A percentile compares a stretch with the other conserved stretches of the same genome.
phyloP scores from a whole-genome alignment of 306 rosid species.

The Quercus glauca region DNA sequence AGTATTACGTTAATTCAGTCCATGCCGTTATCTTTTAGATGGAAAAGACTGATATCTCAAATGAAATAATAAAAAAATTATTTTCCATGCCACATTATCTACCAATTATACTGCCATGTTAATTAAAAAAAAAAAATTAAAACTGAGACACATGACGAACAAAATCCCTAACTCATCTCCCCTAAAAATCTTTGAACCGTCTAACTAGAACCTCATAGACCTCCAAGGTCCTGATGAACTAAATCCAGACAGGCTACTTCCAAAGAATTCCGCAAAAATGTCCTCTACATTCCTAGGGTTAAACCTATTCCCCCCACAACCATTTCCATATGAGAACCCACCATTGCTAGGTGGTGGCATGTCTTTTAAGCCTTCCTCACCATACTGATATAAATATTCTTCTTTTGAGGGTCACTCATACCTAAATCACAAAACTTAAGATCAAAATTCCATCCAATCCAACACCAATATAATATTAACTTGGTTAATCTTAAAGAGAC shows the following conservation, averaged over 20 bases:
- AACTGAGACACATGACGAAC: too few species aligned
- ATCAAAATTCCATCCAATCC: constrained; percentile 2
- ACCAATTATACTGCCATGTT: too few species aligned
- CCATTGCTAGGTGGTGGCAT: constrained; percentile 63
- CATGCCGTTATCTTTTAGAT: too few species aligned
- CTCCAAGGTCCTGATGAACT: constrained; percentile 71
- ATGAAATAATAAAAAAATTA: too few species aligned
- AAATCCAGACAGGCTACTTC: constrained; percentile 80
- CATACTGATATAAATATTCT: constrained; percentile 62
- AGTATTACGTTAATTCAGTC: too few species aligned
- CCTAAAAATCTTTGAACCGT: constrained; percentile 54
- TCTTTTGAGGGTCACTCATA: constrained; percentile 84
- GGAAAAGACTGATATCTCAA: too few species aligned
- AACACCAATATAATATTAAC: constrained; percentile 1
- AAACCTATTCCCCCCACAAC: constrained; percentile 55
- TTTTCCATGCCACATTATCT: too few species aligned
- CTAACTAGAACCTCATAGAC: constrained; percentile 60
- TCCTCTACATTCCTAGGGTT: constrained; percentile 89
- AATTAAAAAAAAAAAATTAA: too few species aligned
- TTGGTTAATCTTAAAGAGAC: not conserved
- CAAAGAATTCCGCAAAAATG: constrained; percentile 91
- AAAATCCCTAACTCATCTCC: constrained; percentile 20
- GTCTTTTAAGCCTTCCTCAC: constrained; percentile 91
- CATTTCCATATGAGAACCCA: constrained; percentile 35
- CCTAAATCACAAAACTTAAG: constrained; percentile 41